A percentile compares a stretch with the other conserved stretches of the same genome.
These are phyloP conservation scores for Camelina neglecta DNA, from an alignment of 345 rosid species.

Conservation along the genomic window DNA sequence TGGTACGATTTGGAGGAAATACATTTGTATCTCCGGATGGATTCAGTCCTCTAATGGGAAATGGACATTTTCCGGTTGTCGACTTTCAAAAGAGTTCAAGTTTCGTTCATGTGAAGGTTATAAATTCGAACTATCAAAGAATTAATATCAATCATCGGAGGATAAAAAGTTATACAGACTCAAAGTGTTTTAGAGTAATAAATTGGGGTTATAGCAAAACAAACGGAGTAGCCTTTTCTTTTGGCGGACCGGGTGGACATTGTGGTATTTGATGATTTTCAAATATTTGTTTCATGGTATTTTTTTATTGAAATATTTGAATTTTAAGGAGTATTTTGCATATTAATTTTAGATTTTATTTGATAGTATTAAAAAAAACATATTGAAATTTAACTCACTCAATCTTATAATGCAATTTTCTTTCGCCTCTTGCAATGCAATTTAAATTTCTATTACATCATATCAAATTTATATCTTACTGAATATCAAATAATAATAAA, in stretches of 20 bases:
- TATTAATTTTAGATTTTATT: too few species aligned
- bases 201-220: constrained; percentile 3
- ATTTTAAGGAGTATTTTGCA: too few species aligned
- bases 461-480: too few species aligned
- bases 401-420: too few species aligned
- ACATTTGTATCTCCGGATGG: constrained; percentile 17
- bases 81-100: constrained; percentile 11
- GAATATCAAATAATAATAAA: too few species aligned
- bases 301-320: too few species aligned
- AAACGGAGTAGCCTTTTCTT: constrained; percentile 12
- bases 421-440: too few species aligned
- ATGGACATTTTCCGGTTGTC: constrained; percentile 9
- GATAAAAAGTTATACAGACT: background rate
- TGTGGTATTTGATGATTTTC: constrained; percentile 21
- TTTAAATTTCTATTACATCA: too few species aligned
- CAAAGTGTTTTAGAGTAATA: background rate
- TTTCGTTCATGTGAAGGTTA: constrained; percentile 10
- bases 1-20: constrained; percentile 34
- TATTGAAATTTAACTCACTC: too few species aligned
- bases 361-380: too few species aligned
- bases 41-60: constrained; percentile 37
- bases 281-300: too few species aligned
- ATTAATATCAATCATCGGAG: background rate
- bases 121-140: background rate
- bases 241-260: constrained; percentile 31